Evolutionary conservation across 768 basidiomycete species (phyloP).

Genomic region (Hirschioporus abietinus): DNA sequence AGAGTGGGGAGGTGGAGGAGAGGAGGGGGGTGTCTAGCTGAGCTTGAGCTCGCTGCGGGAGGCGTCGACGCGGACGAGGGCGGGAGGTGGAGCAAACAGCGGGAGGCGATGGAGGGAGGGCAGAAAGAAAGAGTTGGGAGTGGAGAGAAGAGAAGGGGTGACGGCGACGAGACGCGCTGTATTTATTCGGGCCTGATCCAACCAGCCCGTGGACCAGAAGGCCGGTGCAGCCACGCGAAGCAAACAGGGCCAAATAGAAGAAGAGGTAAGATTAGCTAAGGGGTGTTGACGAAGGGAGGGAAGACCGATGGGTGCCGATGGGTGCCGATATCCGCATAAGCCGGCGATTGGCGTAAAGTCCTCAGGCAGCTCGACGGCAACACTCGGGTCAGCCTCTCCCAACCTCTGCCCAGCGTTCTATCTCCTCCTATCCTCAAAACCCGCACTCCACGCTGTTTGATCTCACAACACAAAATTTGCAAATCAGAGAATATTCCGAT

Average conservation of each 20-base stretch:
- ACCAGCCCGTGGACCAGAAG: background rate
- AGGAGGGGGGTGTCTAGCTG: background rate
- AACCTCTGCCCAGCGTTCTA: background rate
- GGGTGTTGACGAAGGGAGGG: background rate
- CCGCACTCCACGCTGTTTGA: too few species aligned
- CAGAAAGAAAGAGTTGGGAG: constrained; percentile 3
- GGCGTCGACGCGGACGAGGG: constrained; percentile 3
- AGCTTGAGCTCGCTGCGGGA: background rate
- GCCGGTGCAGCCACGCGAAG: background rate
- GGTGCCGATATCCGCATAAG: background rate
- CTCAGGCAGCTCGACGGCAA: background rate
- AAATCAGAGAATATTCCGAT: too few species aligned
- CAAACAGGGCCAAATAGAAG: background rate
- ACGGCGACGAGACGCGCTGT: constrained; percentile 1
- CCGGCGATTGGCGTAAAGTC: constrained; percentile 1
- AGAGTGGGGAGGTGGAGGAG: background rate
- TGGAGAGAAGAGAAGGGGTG: background rate
- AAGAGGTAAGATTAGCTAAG: background rate
- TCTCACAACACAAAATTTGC: too few species aligned
- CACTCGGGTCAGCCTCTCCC: background rate
- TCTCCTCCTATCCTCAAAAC: background rate
- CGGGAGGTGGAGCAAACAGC: background rate
- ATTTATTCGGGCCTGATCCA: background rate
- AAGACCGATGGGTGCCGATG: too few species aligned
- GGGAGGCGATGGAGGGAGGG: background rate